A percentile compares a stretch with the other conserved stretches of the same genome.
These are phyloP conservation scores for Petasospora fabianii DNA, from an alignment of 1,139 yeast genomes.

Conservation along the genomic window DNA sequence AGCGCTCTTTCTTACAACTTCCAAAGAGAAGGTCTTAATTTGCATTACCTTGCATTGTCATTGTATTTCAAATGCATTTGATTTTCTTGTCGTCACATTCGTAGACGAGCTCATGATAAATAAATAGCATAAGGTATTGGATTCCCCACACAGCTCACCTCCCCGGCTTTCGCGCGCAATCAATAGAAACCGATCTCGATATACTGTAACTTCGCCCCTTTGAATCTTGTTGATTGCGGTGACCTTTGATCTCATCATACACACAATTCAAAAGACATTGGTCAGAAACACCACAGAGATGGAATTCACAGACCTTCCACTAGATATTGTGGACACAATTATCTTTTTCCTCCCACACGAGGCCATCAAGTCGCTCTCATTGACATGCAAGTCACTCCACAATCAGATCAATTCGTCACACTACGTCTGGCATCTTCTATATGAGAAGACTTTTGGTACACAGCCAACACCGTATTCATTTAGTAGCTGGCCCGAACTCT, in stretches of 20 bases:
- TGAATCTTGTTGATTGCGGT: too few species aligned
- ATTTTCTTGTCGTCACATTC: too few species aligned
- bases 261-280: not conserved
- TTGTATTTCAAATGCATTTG: too few species aligned
- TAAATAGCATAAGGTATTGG: too few species aligned
- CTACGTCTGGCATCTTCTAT: constrained; percentile 45
- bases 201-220: too few species aligned
- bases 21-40: constrained; percentile 11
- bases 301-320: constrained; percentile 31
- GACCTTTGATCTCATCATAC: not conserved
- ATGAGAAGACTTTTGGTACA: constrained; percentile 47
- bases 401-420: constrained; percentile 34
- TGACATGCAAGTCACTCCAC: constrained; percentile 36
- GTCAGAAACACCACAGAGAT: not conserved
- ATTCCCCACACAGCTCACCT: too few species aligned
- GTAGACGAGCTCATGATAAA: too few species aligned
- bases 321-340: constrained; percentile 44
- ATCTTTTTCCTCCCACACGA: constrained; percentile 38
- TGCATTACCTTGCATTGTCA: too few species aligned
- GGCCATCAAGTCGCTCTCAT: constrained; percentile 47
- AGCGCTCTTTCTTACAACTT: constrained; percentile 20
- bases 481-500: constrained; percentile 50
- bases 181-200: too few species aligned
- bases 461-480: constrained; percentile 28
- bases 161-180: too few species aligned